Evolutionary conservation across 805 yeast genomes (phyloP), one percentile per base, ranked within the genome.

Genomic region (Saccharomycopsis oosterbeekiorum): DNA sequence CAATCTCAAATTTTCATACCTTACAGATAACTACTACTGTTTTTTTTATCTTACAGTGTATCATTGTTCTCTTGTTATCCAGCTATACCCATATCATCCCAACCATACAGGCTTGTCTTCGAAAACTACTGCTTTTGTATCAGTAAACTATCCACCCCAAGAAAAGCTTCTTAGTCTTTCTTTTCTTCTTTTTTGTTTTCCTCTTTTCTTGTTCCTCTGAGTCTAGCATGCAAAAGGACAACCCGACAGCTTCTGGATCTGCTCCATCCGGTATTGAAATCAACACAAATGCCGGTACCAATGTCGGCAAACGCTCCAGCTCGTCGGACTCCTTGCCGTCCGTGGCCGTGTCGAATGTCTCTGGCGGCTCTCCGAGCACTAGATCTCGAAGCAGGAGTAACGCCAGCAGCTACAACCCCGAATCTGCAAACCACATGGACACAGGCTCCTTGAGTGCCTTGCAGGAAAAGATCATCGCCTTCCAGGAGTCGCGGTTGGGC

Each of bases 391-490:
- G 53, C 53, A 47, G 53, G 53, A 47, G 53, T 14, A 47, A 47
- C 12, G 53, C 53, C 3, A 47, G 53, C 14, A 47, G 19, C 36
- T 21, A 47, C 53, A 47, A 21, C 14, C 21, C 53, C n/a, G 53
- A 47, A 24, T 8, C 34, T 2, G 26, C 17, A 47, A 47, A 47
- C 34, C 34, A 47, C 21, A 47, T 47, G 53, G 53, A 47, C 21
- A 6, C 53, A 14, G 53, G 54, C 10, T 29, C 53, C 9, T 12
- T 47, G 21, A 47, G 53, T 12, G 53, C 57, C 8, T 40, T 60
- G 15, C 62, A 60, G 24, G 59, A 60, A 39, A 24, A 55, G 21
- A 60, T 60, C 17, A 56, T 60, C 15, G 59, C 59, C 21, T 60
- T 60, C 50, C 62, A 60, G 36, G 62, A 60, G 37, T 40, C 50